Evolutionary conservation across 345 rosid genomes (phyloP).

Genomic region (Ailanthus altissimus): DNA sequence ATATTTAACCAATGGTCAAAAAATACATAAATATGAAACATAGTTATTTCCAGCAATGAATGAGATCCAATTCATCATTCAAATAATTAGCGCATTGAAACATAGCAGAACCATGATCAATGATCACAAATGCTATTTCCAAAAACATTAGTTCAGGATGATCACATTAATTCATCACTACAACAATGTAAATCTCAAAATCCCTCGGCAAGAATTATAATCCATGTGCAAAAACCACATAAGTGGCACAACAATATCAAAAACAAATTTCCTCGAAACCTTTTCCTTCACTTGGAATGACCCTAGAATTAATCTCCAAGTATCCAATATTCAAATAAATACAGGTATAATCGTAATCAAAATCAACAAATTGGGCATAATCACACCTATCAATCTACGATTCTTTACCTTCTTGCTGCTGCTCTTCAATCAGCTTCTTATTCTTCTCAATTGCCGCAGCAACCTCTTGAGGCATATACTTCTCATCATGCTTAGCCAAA

Average conservation of each 20-base stretch:
- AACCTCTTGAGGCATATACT: slow-evolving; percentile 95
- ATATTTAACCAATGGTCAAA: not conserved
- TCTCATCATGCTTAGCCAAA: slow-evolving; percentile 96
- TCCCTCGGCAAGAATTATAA: slow-evolving; percentile 19
- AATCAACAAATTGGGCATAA: slow-evolving; percentile 1
- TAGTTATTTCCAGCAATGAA: not conserved
- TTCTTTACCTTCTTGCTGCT: slow-evolving; percentile 26
- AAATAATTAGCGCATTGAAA: not conserved
- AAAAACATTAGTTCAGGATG: not conserved
- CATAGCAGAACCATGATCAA: not conserved
- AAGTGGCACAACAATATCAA: slow-evolving; percentile 16
- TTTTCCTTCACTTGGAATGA: not conserved
- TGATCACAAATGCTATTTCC: not conserved
- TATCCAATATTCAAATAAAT: not conserved
- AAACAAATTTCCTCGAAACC: slow-evolving; percentile 3
- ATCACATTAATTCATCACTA: not conserved
- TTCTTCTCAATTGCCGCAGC: slow-evolving; percentile 98
- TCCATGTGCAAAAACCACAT: slow-evolving; percentile 13
- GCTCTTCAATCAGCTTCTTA: slow-evolving; percentile 68
- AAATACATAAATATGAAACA: not conserved
- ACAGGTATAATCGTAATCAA: not conserved
- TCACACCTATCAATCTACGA: slow-evolving; percentile 27
- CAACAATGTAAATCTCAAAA: slow-evolving; percentile 11
- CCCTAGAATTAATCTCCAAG: not conserved
- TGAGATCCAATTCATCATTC: not conserved